Percentiles rank a stretch among this genome's conserved stretches.
phyloP scores from a whole-genome alignment of 1,139 yeast genomes.

The Protomyces pachydermus region DNA sequence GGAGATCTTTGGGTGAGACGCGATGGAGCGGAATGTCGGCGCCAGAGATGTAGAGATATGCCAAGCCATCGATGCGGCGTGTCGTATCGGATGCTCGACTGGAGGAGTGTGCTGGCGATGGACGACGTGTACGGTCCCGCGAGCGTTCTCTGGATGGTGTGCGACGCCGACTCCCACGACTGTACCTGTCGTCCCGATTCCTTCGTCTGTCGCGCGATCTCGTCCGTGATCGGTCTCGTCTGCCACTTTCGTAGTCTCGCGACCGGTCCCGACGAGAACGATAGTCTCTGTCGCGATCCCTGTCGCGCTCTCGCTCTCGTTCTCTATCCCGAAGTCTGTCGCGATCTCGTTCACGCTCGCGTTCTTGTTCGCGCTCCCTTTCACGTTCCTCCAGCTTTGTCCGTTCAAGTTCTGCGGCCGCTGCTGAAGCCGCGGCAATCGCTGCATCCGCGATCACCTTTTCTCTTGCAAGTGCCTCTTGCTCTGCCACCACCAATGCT shows the following conservation, averaged over 20 bases:
- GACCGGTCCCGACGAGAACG: neutral
- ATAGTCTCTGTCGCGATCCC: slow-evolving; percentile 1
- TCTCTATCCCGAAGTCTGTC: neutral
- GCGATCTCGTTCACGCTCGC: neutral
- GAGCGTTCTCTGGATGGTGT: neutral
- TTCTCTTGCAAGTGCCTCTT: neutral
- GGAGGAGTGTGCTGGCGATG: neutral
- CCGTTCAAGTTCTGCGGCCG: neutral
- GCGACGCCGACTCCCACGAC: neutral
- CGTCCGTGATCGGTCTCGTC: neutral
- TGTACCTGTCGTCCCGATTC: slow-evolving; percentile 14
- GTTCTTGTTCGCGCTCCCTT: neutral
- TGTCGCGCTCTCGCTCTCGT: slow-evolving; percentile 8
- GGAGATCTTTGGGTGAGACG: slow-evolving; percentile 52
- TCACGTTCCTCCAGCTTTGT: neutral
- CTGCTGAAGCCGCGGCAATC: neutral
- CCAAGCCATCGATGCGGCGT: slow-evolving; percentile 47
- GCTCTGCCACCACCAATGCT: neutral
- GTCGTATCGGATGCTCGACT: neutral
- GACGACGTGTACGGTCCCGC: neutral
- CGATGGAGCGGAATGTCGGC: slow-evolving; percentile 51
- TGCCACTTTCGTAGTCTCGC: neutral
- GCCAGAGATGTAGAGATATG: slow-evolving; percentile 55
- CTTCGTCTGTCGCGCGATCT: neutral
- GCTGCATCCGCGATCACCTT: slow-evolving; percentile 2